phyloP scores from a whole-genome alignment of 192 early-diverging fungal species.

The Backusella tarrabulga region DNA sequence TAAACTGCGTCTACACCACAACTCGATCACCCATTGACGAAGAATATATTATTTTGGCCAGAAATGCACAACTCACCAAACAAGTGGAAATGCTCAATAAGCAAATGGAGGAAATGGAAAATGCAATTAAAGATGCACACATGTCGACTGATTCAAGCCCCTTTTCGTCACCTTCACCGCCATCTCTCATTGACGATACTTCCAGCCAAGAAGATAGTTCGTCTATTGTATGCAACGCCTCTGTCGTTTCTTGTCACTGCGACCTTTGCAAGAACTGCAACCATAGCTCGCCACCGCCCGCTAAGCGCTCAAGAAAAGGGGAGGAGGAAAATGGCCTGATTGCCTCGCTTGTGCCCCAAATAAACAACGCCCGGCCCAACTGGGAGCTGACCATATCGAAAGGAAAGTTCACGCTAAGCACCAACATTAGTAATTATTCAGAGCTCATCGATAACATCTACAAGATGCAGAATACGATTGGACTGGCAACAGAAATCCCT shows the following conservation, averaged over 20 bases:
- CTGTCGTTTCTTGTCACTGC: background rate
- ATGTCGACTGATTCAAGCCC: background rate
- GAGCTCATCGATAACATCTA: slow-evolving; percentile 6
- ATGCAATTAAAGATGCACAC: background rate
- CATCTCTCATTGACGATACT: slow-evolving; percentile 1
- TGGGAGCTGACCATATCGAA: slow-evolving; percentile 7
- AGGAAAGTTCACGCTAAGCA: background rate
- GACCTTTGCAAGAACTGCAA: background rate
- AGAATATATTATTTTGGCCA: background rate
- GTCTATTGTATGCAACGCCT: background rate
- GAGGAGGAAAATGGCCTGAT: background rate
- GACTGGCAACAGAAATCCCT: background rate
- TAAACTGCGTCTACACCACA: slow-evolving; percentile 2
- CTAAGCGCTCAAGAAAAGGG: background rate
- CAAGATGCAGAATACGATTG: slow-evolving; percentile 4
- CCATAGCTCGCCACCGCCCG: background rate
- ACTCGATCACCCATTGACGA: slow-evolving; percentile 11
- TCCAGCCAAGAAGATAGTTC: background rate
- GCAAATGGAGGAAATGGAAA: slow-evolving; percentile 9
- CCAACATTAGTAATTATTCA: background rate
- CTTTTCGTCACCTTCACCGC: background rate
- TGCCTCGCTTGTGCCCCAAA: background rate
- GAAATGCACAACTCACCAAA: background rate
- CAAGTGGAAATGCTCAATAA: background rate
- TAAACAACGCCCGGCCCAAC: background rate